Percentiles rank a stretch among this genome's conserved stretches.
These are phyloP conservation scores for Austropuccinia psidii DNA, from an alignment of 1,284 basidiomycete species.

Conservation along the genomic window DNA sequence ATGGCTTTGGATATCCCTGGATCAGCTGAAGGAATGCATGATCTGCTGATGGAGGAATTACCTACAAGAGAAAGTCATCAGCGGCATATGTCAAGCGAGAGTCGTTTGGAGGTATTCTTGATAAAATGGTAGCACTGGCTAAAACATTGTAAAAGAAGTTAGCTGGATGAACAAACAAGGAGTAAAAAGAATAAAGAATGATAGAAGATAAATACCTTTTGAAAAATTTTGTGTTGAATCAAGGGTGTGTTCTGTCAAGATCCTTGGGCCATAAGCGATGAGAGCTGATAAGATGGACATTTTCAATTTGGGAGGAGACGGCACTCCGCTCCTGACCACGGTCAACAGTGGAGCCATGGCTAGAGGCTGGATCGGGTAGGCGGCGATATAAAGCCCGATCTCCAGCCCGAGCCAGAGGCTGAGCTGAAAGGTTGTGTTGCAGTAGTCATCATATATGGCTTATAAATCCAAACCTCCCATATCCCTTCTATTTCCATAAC, in stretches of 20 bases:
- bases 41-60: neutral
- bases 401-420: no score
- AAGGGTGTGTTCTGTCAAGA: conserved; percentile 11
- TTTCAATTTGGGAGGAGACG: neutral
- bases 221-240: conserved; percentile 44
- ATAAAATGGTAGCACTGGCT: conserved; percentile 85
- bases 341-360: no score
- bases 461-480: no score
- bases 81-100: conserved; percentile 72
- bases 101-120: conserved; percentile 88
- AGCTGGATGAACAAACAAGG: neutral
- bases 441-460: no score
- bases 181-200: conserved; percentile 9
- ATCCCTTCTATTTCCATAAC: no score
- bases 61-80: conserved; percentile 39
- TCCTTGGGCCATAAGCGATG: conserved; percentile 23
- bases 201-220: neutral
- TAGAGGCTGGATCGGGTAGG: no score
- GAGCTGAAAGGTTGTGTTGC: no score
- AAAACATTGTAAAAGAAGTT: neutral
- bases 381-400: no score
- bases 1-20: conserved; percentile 61
- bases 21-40: conserved; percentile 37
- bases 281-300: conserved; percentile 19
- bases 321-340: no score